Evolutionary conservation across 2,329 filamentous ascomycete species (phyloP).

Genomic region (Fusarium sp.): DNA sequence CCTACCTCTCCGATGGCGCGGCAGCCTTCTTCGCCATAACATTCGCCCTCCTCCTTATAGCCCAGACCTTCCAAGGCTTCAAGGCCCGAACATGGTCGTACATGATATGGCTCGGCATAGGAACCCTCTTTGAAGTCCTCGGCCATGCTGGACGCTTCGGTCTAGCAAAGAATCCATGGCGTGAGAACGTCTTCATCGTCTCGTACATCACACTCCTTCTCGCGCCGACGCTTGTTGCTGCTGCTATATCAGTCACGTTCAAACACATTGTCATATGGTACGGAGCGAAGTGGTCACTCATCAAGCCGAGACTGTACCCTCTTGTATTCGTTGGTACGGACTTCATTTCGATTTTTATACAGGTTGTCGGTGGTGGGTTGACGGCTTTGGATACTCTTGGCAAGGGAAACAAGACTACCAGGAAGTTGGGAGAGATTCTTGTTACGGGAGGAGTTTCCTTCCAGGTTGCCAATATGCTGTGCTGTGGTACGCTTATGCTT

Average conservation of each 20-base stretch:
- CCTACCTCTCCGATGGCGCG: conserved; percentile 36
- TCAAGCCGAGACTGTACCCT: conserved; percentile 59
- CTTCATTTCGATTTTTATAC: conserved; percentile 53
- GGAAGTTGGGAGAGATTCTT: conserved; percentile 31
- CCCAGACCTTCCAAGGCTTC: conserved; percentile 50
- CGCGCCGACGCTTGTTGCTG: conserved; percentile 58
- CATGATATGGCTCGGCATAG: conserved; percentile 52
- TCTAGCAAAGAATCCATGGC: conserved; percentile 56
- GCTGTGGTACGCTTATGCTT: conserved; percentile 36
- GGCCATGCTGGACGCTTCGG: conserved; percentile 58
- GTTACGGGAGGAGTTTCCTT: conserved; percentile 45
- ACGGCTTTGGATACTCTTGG: conserved; percentile 21
- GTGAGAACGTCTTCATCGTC: conserved; percentile 53
- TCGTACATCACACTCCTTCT: conserved; percentile 58
- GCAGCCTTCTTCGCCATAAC: conserved; percentile 50
- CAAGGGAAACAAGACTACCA: conserved; percentile 14
- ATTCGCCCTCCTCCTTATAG: conserved; percentile 51
- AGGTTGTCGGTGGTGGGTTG: conserved; percentile 38
- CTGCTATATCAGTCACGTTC: conserved; percentile 60
- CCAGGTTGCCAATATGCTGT: conserved; percentile 46
- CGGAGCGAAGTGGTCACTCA: conserved; percentile 54
- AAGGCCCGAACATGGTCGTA: conserved; percentile 55
- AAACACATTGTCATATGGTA: conserved; percentile 60
- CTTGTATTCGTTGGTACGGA: conserved; percentile 64
- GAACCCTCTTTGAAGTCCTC: conserved; percentile 54